Evolutionary conservation across 1,284 basidiomycete genomes (phyloP), one percentile per base, ranked within the genome.

Genomic region (Apiotrichum siamense): DNA sequence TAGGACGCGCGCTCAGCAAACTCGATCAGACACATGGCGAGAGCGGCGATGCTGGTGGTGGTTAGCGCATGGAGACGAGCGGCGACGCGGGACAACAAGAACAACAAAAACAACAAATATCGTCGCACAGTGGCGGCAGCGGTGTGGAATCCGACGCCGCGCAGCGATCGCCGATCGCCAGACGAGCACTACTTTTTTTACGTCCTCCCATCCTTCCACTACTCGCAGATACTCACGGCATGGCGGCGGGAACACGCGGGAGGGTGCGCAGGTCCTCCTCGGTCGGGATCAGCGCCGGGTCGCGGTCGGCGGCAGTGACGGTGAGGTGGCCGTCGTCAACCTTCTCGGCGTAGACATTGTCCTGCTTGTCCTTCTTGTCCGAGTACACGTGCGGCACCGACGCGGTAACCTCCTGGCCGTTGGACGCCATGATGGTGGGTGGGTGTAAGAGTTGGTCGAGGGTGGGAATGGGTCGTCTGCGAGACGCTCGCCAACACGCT

Each of bases 181-280:
- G n/a, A n/a, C n/a, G n/a, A n/a, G n/a, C n/a, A n/a, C n/a, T n/a
- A n/a, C n/a, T n/a, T n/a, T n/a, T n/a, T n/a, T n/a, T n/a, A n/a
- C n/a, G n/a, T n/a, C n/a, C n/a, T n/a, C n/a, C n/a, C n/a, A n/a
- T n/a, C n/a, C n/a, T n/a, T n/a, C n/a, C n/a, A n/a, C n/a, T n/a
- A n/a, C n/a, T n/a, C n/a, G 27, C 7, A 21, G 26, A 25, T 33
- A 50, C 49, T 35, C 29, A 49, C 44, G 53, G 63, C 53, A 67
- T 60, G 17, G 47, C 46, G 9, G 60, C 66, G 4, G 61, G 44
- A 7, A 88, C 80, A 27, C 81, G 80, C 26, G 82, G 77, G 38
- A 87, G 77, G 11, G 80, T 83, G 7, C 58, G 59, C 20, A 76
- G 68, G 71, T 88, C 86, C 65, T 87, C 81, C 25, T 81, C 80